phyloP scores from a whole-genome alignment of 768 basidiomycete species.

The Macrocybe gigantea region DNA sequence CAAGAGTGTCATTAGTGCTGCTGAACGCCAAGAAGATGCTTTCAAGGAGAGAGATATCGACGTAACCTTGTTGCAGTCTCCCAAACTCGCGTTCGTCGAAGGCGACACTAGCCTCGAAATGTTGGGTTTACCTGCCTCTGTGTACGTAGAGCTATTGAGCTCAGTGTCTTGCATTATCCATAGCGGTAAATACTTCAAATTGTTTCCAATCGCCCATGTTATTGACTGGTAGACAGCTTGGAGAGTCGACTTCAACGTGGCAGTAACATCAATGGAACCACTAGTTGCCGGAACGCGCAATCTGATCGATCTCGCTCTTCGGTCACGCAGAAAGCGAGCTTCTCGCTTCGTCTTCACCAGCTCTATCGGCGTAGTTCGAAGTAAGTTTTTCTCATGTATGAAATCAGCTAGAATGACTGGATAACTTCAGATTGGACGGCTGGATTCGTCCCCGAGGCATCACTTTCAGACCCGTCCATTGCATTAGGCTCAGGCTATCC shows the following conservation, averaged over 20 bases:
- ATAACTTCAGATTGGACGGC: slow-evolving; percentile 7
- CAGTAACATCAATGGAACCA: slow-evolving; percentile 25
- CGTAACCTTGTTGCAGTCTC: slow-evolving; percentile 10
- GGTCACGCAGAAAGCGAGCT: slow-evolving; percentile 13
- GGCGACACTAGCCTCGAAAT: slow-evolving; percentile 8
- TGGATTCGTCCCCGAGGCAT: slow-evolving; percentile 16
- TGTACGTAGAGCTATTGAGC: slow-evolving; percentile 7
- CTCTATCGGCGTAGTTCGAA: slow-evolving; percentile 21
- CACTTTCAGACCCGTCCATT: slow-evolving; percentile 15
- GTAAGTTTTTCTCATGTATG: slow-evolving; percentile 12
- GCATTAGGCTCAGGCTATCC: slow-evolving; percentile 23
- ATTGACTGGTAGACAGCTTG: slow-evolving; percentile 18
- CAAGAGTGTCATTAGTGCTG: neutral
- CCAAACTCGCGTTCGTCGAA: slow-evolving; percentile 18
- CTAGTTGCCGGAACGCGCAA: slow-evolving; percentile 19
- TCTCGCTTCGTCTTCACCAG: slow-evolving; percentile 28
- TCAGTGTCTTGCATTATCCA: slow-evolving; percentile 23
- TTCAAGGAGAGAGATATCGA: slow-evolving; percentile 19
- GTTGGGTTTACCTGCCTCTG: slow-evolving; percentile 5
- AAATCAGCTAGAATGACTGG: neutral
- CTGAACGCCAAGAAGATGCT: slow-evolving; percentile 14
- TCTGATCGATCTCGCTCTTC: slow-evolving; percentile 28
- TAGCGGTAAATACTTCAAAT: slow-evolving; percentile 15
- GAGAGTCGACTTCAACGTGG: slow-evolving; percentile 27
- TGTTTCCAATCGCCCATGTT: neutral